A percentile compares a stretch with the other conserved stretches of the same genome.
These are phyloP conservation scores for Porpolomopsis calyptriformis DNA, from an alignment of 768 basidiomycete genomes.

Conservation along the genomic window DNA sequence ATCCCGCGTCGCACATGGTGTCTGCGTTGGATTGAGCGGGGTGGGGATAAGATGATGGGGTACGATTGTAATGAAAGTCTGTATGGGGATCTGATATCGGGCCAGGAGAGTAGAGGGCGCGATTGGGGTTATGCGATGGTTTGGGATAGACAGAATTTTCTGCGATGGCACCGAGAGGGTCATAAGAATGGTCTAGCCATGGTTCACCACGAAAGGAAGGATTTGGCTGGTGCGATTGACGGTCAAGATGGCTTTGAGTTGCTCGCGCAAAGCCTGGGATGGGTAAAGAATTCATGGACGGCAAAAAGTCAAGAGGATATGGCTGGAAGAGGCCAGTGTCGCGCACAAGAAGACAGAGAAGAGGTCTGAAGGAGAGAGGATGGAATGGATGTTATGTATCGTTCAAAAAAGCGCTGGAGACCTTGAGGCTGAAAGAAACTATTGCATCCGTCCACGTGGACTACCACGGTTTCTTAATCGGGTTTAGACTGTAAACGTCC, in stretches of 20 bases:
- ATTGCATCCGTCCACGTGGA: too few species aligned
- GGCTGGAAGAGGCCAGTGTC: neutral
- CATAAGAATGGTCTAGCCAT: neutral
- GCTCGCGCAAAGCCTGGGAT: neutral
- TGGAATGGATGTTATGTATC: too few species aligned
- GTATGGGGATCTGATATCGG: neutral
- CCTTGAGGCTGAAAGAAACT: too few species aligned
- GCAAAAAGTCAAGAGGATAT: neutral
- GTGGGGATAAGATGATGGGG: neutral
- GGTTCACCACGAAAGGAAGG: neutral
- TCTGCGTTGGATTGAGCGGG: neutral
- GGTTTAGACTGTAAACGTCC: too few species aligned
- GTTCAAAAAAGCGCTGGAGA: too few species aligned
- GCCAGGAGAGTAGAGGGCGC: neutral
- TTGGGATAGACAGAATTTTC: neutral
- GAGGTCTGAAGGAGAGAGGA: neutral
- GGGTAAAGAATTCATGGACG: neutral
- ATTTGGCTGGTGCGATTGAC: neutral
- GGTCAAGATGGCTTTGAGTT: neutral
- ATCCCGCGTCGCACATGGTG: neutral
- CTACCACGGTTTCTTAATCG: too few species aligned
- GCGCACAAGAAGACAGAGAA: neutral
- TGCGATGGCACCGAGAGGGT: neutral
- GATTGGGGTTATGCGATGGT: neutral
- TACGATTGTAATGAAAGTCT: neutral